These are phyloP conservation scores for Paraconiothyrium sp. DNA, from an alignment of 2,329 filamentous ascomycete genomes.

Conservation along the genomic window DNA sequence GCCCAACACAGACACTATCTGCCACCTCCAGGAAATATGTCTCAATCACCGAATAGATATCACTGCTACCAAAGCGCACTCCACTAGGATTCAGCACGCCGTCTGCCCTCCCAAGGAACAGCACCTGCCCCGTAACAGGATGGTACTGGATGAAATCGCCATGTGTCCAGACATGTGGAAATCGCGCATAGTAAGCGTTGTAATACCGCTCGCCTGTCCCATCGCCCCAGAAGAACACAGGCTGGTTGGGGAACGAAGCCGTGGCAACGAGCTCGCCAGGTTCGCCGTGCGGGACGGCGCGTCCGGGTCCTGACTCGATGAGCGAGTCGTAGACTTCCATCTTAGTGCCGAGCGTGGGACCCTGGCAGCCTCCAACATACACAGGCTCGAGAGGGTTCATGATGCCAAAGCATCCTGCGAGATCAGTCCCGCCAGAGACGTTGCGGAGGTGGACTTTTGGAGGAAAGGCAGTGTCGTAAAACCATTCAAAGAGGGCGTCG, in stretches of 20 bases:
- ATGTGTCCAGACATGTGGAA: slow-evolving; percentile 77
- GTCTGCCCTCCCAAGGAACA: slow-evolving; percentile 76
- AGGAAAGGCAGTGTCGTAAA: slow-evolving; percentile 78
- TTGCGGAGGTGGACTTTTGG: slow-evolving; percentile 72
- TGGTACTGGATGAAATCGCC: slow-evolving; percentile 81
- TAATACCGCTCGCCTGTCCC: slow-evolving; percentile 54
- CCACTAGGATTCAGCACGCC: slow-evolving; percentile 83
- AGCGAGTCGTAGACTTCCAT: slow-evolving; percentile 69
- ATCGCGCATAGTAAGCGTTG: slow-evolving; percentile 58
- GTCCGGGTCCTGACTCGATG: slow-evolving; percentile 57
- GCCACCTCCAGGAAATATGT: slow-evolving; percentile 69
- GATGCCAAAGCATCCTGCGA: slow-evolving; percentile 71
- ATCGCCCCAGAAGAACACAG: slow-evolving; percentile 62
- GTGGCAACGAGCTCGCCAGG: slow-evolving; percentile 80
- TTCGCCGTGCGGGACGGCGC: slow-evolving; percentile 68
- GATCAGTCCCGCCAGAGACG: slow-evolving; percentile 80
- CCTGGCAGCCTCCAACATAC: slow-evolving; percentile 66
- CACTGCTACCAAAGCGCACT: slow-evolving; percentile 80
- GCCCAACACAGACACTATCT: slow-evolving; percentile 83
- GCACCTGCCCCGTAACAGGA: slow-evolving; percentile 70
- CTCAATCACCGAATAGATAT: slow-evolving; percentile 81
- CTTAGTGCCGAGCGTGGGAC: slow-evolving; percentile 62
- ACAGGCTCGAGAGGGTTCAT: slow-evolving; percentile 77
- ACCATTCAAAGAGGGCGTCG: slow-evolving; percentile 81
- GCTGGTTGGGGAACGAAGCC: slow-evolving; percentile 77